Conservation (phyloP, 768 basidiomycete species). For the Pleurotus djamor region DNA sequence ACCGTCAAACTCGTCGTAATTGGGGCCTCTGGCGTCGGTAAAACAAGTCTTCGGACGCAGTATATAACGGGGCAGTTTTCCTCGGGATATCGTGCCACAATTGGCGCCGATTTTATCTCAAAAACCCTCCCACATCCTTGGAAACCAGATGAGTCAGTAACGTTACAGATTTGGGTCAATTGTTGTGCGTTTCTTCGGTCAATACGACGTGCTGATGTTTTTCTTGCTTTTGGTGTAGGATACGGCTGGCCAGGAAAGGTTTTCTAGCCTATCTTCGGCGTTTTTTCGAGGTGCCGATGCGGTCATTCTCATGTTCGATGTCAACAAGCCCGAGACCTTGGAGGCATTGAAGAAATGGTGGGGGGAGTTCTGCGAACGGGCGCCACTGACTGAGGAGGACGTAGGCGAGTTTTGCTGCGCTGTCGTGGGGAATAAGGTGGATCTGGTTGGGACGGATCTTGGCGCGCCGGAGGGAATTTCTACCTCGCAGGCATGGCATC, state of each 20-base stretch:
- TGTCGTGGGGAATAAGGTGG: constrained; percentile 80
- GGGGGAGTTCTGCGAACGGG: constrained; percentile 66
- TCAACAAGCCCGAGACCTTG: constrained; percentile 63
- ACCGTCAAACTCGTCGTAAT: constrained; percentile 83
- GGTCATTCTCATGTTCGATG: constrained; percentile 78
- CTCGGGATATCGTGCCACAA: constrained; percentile 78
- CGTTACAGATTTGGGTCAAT: constrained; percentile 61
- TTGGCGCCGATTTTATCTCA: constrained; percentile 86
- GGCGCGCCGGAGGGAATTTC: constrained; percentile 19
- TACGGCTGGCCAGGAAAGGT: constrained; percentile 87
- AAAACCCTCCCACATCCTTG: constrained; percentile 67
- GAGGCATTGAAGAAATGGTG: constrained; percentile 70
- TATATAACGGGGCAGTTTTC: constrained; percentile 79
- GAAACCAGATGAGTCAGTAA: constrained; percentile 52
- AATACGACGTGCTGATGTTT: constrained; percentile 3
- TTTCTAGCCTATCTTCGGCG: constrained; percentile 76
- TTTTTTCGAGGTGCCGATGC: constrained; percentile 89
- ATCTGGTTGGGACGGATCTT: constrained; percentile 35
- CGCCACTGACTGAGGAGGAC: constrained; percentile 66
- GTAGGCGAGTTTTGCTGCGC: constrained; percentile 65
- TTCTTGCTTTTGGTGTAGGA: constrained; percentile 41
- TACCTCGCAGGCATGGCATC: constrained; percentile 44
- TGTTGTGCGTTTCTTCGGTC: neutral
- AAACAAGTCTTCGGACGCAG: constrained; percentile 78
- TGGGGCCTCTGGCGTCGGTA: constrained; percentile 83